Base-by-base conservation (phyloP, 306 rosid species). In the Prunus mira region DNA sequence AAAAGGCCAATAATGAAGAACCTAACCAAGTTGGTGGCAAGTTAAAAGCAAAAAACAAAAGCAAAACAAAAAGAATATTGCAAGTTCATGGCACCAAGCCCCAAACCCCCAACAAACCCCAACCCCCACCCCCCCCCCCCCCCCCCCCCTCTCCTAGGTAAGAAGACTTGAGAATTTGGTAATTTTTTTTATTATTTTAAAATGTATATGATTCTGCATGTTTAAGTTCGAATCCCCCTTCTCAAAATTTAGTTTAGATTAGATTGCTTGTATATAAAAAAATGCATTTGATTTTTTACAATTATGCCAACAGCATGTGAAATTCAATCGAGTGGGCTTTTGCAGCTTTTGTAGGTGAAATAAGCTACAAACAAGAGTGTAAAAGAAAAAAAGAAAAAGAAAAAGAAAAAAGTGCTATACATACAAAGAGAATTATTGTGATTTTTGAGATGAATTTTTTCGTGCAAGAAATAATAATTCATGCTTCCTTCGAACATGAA, bases 281-380 rank as follows among this genome's bases (percentile, higher is more conserved):
- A 27, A 27, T 30, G 82, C 86, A 85, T 85, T 86, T 81, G 89
- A 70, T 72, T 52, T 47, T 77, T 83, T 57, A 24, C 84, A 83
- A 86, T 86, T 73, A 83, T 88, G 68, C 75, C 76, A 66, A 30
- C 28, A 24, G 67, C 88, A 83, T 81, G 88, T 83, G 91, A 45
- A 66, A 71, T 68, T 73, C 78, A 72, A 74, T 65, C 75, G 57
- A 85, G 78, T 46, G 84, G 82, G 49, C n/a, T 22, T 50, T 72
- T 78, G 82, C 85, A 73, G 77, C 87, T 72, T 82, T 80, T 81
- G 74, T 66, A 49, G 68, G 46, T 41, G 76, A 51, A 7, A 76
- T 28, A 28, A 62, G 57, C 66, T 61, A 12, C 63, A 56, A 30
- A 24, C 56, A 61, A 50, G 63, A 81, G 72, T 81, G 41, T 18